Percentiles rank a stretch among this genome's conserved stretches.
These are phyloP conservation scores for Annona squamosa DNA, from an alignment of 164 flowering plant species.

Conservation along the genomic window DNA sequence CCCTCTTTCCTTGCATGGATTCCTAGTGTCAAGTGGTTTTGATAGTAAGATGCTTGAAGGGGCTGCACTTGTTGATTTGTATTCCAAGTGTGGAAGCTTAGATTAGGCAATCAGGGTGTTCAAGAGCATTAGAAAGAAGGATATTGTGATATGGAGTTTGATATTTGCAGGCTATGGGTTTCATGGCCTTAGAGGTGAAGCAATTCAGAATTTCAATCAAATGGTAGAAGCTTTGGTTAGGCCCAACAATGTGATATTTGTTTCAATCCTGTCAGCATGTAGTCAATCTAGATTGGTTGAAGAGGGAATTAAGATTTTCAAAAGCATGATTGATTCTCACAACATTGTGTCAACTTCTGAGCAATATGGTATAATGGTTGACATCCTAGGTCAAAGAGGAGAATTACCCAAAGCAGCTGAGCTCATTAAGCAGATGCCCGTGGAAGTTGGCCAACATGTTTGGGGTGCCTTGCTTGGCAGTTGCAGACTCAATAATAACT, in stretches of 20 bases:
- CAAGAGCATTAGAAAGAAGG: conserved; percentile 21
- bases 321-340: conserved; percentile 32
- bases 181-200: conserved; percentile 43
- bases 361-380: conserved; percentile 46
- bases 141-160: conserved; percentile 50
- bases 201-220: conserved; percentile 28
- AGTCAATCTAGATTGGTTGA: conserved; percentile 46
- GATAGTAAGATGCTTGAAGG: conserved; percentile 28
- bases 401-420: conserved; percentile 36
- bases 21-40: conserved; percentile 34
- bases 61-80: conserved; percentile 50
- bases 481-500: conserved; percentile 39
- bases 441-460: conserved; percentile 29
- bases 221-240: conserved; percentile 31
- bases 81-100: conserved; percentile 53
- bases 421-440: conserved; percentile 30
- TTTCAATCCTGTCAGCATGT: conserved; percentile 51
- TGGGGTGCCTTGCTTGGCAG: conserved; percentile 65
- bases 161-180: conserved; percentile 49
- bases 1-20: conserved; percentile 49
- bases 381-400: conserved; percentile 51
- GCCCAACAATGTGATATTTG: conserved; percentile 48
- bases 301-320: conserved; percentile 38
- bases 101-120: conserved; percentile 34
- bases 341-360: conserved; percentile 29